Evolutionary conservation across 116 monocot genomes (phyloP), one percentile per base, ranked within the genome.

Genomic region (Zostera marina): DNA sequence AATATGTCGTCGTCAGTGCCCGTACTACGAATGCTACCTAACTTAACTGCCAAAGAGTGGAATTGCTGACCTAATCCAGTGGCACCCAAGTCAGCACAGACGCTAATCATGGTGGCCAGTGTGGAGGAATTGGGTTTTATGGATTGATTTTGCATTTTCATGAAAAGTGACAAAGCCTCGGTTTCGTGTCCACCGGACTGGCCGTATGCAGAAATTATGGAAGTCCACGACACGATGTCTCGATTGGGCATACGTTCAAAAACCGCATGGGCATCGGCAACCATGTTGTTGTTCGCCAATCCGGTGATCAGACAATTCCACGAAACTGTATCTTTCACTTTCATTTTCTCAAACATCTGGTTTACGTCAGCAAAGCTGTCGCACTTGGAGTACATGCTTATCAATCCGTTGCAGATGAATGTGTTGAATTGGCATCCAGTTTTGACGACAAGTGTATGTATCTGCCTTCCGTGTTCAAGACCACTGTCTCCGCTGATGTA

Each of bases 141-240:
- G 6, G 68, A 67, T 65, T 74, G 59, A 9, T 38, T 19, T 48
- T 71, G 12, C 81, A 77, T 81, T 38, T 56, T 53, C 8, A 62
- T 13, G n/a, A 81, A 81, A 26, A 81, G 55, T 11, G 47, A 16
- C n/a, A 81, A 47, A 4, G 81, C 77, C 25, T 76, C 71, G 39
- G 21, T 13, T 3, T 59, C 73, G 15, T 65, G 63, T 32, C 64
- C 81, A 22, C 64, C 81, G 13, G 64, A 73, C 42, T 81, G 77
- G 21, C 54, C 74, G 32, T 71, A 74, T 1, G 81, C 77, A 44
- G 77, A 81, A 25, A 81, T 81, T 26, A 81, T 74, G 13, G 81
- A 47, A 15, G 77, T 81, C 81, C 81, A 81, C 2, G 81, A 81
- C 8, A 81, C 74, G 23, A 74, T 68, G 66, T 81, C 81, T 3